Conservation (phyloP, 257 asterid genomes). For the Nicotiana tabacum region DNA sequence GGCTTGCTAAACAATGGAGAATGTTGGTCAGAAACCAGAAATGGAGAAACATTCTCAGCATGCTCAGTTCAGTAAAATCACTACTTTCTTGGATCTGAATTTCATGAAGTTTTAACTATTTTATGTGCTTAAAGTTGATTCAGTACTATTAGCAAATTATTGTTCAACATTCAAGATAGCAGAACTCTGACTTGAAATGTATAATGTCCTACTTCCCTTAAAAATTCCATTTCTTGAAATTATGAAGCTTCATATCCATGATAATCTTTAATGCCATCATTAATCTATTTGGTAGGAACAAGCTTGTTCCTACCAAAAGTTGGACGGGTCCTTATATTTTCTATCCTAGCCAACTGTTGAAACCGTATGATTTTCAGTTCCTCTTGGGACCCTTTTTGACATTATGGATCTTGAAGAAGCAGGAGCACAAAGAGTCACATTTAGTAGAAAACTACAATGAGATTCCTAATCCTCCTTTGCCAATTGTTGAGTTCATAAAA, state of each 20-base stretch:
- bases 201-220: neutral
- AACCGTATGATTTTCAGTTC: neutral
- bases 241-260: neutral
- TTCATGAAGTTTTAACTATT: neutral
- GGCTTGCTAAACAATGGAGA: constrained; percentile 50
- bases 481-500: neutral
- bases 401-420: neutral
- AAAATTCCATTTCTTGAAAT: neutral
- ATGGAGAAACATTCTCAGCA: constrained; percentile 61
- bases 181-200: neutral
- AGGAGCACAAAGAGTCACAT: neutral
- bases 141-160: neutral
- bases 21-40: constrained; percentile 65
- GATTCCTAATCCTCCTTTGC: neutral
- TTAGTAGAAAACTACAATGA: neutral
- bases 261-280: too few species aligned
- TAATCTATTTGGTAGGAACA: too few species aligned
- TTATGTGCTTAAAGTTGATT: neutral
- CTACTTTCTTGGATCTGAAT: neutral
- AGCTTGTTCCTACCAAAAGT: constrained; percentile 26
- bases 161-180: neutral
- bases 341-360: constrained; percentile 44
- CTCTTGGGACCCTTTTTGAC: neutral
- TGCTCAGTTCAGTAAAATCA: constrained; percentile 53
- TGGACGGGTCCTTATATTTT: constrained; percentile 42